A percentile compares a stretch with the other conserved stretches of the same genome.
Conservation (phyloP, 805 yeast genomes). For the Saccharomycopsis vini region DNA sequence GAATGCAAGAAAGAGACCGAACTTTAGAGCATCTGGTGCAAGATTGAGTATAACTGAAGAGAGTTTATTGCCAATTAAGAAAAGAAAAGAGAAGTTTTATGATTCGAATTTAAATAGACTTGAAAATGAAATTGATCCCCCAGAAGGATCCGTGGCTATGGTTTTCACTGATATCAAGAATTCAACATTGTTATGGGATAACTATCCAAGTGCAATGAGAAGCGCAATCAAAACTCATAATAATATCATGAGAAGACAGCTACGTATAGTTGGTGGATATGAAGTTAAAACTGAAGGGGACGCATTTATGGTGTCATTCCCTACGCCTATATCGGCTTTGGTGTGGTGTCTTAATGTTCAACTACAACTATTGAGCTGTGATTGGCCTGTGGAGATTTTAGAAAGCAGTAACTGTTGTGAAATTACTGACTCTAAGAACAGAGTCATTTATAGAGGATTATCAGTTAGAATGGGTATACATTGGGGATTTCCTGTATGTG, state of each 20-base stretch:
- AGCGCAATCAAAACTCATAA: conserved; percentile 94
- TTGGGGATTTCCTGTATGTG: conserved; percentile 97
- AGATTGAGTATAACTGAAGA: conserved; percentile 27
- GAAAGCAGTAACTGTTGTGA: conserved; percentile 79
- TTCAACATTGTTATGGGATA: conserved; percentile 90
- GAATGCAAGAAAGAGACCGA: conserved; percentile 33
- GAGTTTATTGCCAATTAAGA: conserved; percentile 31
- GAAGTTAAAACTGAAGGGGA: conserved; percentile 99
- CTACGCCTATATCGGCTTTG: conserved; percentile 81
- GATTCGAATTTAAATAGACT: conserved; percentile 76
- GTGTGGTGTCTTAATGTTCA: conserved; percentile 95
- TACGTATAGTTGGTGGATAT: conserved; percentile 90
- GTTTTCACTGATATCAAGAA: conserved; percentile 96
- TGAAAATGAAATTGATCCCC: conserved; percentile 89
- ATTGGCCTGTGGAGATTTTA: conserved; percentile 92
- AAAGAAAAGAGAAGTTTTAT: conserved; percentile 43
- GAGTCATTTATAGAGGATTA: conserved; percentile 70
- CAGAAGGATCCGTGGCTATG: conserved; percentile 88
- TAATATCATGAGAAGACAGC: conserved; percentile 85
- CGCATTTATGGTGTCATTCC: conserved; percentile 96
- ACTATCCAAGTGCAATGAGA: conserved; percentile 88
- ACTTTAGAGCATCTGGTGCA: conserved; percentile 3
- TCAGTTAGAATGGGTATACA: conserved; percentile 98
- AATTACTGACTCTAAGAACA: conserved; percentile 51
- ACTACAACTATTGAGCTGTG: conserved; percentile 68